Evolutionary conservation across 1,284 basidiomycete genomes (phyloP), one percentile per base, ranked within the genome.

Genomic region (Lentinus polychrous): DNA sequence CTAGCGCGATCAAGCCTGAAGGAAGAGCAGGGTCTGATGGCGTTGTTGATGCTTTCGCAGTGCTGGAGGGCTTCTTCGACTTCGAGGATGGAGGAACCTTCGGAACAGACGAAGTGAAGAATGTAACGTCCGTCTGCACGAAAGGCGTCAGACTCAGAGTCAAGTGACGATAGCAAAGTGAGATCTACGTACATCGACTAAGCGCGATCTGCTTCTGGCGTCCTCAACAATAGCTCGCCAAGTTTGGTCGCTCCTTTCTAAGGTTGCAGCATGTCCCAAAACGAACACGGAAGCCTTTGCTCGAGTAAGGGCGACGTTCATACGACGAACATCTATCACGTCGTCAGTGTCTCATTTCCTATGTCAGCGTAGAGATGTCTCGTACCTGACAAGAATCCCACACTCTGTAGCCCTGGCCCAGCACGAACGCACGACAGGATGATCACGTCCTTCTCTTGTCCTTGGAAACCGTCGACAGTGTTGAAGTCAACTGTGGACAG

Each of bases 231-330:
- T 91, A 23, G 74, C 70, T 48, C 73, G 76, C 94, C 94, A 97
- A 11, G 76, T 81, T 15, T 74, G 68, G 57, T 97, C 86, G 53
- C 90, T 91, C 47, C 92, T 75, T 61, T 92, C 86, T 8, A 98
- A 74, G 1, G 93, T 95, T 8, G 87, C 71, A 6, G 85, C 86
- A 66, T 98, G 86, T 5, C 96, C 96, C 23, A 99, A 76, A 43
- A 99, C 84, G 64, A 95, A 99, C 8, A 99, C 69, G 6, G 94
- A 97, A 18, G 91, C 93, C 61, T 89, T 91, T 3, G 96, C 92
- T 62, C 96, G 86, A 14, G 96, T 99, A 35, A 99, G 71, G 15
- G 96, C 95, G 17, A 99, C 96, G 67, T 99, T 99, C 90, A 97
- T 95, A 49, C 94, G 84, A 33, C 94, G 81, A 24, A 78, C 70